These are phyloP conservation scores for Mortierella hygrophila DNA, from an alignment of 192 early-diverging fungal genomes.

Conservation along the genomic window DNA sequence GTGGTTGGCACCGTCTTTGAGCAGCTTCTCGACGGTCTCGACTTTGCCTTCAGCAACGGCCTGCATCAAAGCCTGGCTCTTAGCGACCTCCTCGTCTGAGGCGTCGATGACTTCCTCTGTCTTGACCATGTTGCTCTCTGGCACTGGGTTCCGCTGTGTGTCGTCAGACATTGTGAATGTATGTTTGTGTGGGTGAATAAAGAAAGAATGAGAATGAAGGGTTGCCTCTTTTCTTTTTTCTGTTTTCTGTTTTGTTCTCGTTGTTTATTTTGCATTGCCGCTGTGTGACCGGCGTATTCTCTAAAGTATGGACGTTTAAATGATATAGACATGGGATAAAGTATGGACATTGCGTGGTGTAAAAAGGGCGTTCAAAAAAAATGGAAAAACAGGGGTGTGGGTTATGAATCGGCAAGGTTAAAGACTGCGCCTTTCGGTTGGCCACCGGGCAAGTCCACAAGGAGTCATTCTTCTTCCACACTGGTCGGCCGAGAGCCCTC, in stretches of 20 bases:
- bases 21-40: slow-evolving; percentile 33
- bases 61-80: slow-evolving; percentile 47
- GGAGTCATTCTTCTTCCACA: slow-evolving; percentile 51
- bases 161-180: slow-evolving; percentile 9
- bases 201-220: neutral
- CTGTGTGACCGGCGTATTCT: neutral
- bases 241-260: neutral
- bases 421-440: neutral
- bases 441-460: slow-evolving; percentile 15
- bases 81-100: slow-evolving; percentile 41
- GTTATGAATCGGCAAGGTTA: neutral
- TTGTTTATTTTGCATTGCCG: neutral
- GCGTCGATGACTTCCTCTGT: slow-evolving; percentile 50
- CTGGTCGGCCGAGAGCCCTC: slow-evolving; percentile 30
- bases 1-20: slow-evolving; percentile 52
- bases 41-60: slow-evolving; percentile 50
- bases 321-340: too few relatives aligned
- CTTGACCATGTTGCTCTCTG: slow-evolving; percentile 49
- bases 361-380: neutral
- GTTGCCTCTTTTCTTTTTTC: too few relatives aligned
- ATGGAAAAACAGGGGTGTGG: neutral
- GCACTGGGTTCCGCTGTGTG: slow-evolving; percentile 41
- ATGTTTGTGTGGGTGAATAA: neutral
- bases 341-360: neutral
- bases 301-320: neutral